Percentiles rank a stretch among this genome's conserved stretches.
Evolutionary conservation across 2,329 filamentous ascomycete species (phyloP).

Genomic region (Sporothrix luriei): DNA sequence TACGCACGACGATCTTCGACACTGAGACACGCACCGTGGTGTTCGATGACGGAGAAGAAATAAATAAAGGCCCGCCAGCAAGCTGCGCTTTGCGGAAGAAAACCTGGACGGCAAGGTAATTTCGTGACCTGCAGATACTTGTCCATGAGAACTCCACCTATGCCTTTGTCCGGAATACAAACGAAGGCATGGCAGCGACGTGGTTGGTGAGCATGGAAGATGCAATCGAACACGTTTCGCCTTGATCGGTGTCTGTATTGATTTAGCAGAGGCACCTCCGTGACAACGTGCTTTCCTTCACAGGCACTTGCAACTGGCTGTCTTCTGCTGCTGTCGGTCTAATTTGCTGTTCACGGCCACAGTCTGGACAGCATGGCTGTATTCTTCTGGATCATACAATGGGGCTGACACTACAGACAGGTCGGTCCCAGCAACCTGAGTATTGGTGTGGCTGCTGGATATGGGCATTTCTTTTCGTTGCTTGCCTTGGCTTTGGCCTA

Average conservation of each 20-base stretch:
- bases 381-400: conserved; percentile 5
- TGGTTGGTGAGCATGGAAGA: conserved; percentile 1
- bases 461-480: neutral
- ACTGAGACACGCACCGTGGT: conserved; percentile 16
- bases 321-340: neutral
- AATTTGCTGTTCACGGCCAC: neutral
- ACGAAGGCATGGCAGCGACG: neutral
- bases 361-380: conserved; percentile 6
- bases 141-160: neutral
- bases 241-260: neutral
- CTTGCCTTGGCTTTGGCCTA: neutral
- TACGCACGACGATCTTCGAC: conserved; percentile 2
- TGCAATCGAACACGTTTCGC: neutral
- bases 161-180: neutral
- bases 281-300: neutral
- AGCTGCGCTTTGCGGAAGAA: neutral
- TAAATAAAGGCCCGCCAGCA: neutral
- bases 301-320: neutral
- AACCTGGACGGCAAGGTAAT: neutral
- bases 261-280: conserved; percentile 9
- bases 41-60: conserved; percentile 9
- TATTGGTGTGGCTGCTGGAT: neutral
- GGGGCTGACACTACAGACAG: neutral
- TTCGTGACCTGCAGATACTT: conserved; percentile 15
- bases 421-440: neutral